Evolutionary conservation across 176 grass and related monocot species (phyloP).

Genomic region (Tuctoria greenei): DNA sequence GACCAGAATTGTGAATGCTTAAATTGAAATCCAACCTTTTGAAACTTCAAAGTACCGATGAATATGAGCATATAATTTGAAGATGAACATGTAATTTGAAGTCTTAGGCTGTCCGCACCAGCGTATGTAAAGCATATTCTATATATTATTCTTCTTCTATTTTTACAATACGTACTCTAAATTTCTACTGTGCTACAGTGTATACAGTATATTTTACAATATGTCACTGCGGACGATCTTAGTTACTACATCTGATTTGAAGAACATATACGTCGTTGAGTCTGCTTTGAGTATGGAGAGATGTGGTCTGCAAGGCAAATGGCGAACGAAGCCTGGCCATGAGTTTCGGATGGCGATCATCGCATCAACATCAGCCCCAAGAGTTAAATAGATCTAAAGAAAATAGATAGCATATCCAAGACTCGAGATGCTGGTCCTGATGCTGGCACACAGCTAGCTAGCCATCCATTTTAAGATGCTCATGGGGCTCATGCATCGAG

Average conservation of each 20-base stretch:
- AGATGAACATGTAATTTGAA: too few relatives aligned
- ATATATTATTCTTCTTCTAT: too few relatives aligned
- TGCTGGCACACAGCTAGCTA: background rate
- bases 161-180: too few relatives aligned
- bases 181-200: too few relatives aligned
- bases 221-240: too few relatives aligned
- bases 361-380: background rate
- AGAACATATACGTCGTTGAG: background rate
- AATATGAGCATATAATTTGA: background rate
- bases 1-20: background rate
- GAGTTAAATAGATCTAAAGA: background rate
- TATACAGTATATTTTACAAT: too few relatives aligned
- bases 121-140: too few relatives aligned
- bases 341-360: background rate
- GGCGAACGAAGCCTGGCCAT: background rate
- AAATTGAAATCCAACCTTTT: background rate
- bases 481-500: background rate
- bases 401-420: background rate
- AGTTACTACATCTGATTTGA: background rate
- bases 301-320: background rate
- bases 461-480: background rate
- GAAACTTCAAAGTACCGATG: background rate
- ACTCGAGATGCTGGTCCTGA: background rate
- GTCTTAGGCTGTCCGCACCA: too few relatives aligned
- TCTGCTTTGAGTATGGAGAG: background rate